Percentiles rank a stretch among this genome's conserved stretches.
phyloP scores from a whole-genome alignment of 257 asterid genomes.

The Lycium barbarum region DNA sequence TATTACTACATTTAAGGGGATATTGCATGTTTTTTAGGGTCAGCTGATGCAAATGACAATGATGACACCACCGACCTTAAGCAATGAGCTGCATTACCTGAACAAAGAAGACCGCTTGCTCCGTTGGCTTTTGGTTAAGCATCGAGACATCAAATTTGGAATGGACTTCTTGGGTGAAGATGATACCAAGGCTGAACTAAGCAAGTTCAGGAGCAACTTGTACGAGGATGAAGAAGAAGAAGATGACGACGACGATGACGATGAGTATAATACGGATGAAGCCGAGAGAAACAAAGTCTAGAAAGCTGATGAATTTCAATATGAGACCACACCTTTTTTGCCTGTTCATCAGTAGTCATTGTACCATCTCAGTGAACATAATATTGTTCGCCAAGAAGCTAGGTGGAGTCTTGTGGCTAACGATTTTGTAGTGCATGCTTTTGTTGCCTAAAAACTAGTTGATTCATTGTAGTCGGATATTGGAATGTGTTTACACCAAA shows the following conservation, averaged over 20 bases:
- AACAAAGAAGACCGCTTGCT: constrained; percentile 84
- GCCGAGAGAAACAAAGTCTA: neutral
- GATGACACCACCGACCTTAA: constrained; percentile 89
- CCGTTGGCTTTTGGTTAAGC: constrained; percentile 82
- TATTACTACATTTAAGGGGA: neutral
- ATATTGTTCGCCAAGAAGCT: constrained; percentile 12
- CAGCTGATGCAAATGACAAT: constrained; percentile 73
- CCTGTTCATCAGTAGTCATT: constrained; percentile 11
- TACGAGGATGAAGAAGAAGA: constrained; percentile 39
- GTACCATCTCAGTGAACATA: neutral
- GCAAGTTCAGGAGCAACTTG: constrained; percentile 31
- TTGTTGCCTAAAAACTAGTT: constrained; percentile 15
- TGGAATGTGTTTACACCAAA: neutral
- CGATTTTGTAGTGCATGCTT: constrained; percentile 7
- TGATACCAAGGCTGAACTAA: constrained; percentile 42
- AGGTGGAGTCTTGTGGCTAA: neutral
- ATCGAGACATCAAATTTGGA: constrained; percentile 59
- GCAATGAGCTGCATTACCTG: constrained; percentile 71
- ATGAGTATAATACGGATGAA: constrained; percentile 37
- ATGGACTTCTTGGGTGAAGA: constrained; percentile 35
- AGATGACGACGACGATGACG: constrained; percentile 41
- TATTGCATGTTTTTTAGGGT: constrained; percentile 47
- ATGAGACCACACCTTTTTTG: neutral
- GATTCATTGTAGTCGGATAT: neutral
- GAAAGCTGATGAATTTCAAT: constrained; percentile 11